Conservation (phyloP, 257 asterid species). For the Solanum appendiculatum region DNA sequence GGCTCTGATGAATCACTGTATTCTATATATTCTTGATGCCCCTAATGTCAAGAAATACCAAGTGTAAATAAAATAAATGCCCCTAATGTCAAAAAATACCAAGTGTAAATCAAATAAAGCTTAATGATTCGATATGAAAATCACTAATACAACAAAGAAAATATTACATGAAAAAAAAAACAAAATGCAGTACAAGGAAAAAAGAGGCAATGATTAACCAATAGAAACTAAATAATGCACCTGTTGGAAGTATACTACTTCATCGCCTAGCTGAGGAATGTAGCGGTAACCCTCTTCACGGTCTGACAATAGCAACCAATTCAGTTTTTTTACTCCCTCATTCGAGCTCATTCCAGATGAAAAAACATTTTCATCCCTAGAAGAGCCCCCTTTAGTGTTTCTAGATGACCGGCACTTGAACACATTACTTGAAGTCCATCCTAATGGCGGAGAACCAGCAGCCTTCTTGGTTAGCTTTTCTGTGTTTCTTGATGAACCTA, state of each 20-base stretch:
- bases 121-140: not conserved
- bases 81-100: too few species aligned
- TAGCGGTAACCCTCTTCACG: constrained; percentile 87
- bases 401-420: constrained; percentile 37
- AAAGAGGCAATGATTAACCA: constrained; percentile 1
- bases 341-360: constrained; percentile 18
- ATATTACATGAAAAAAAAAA: not conserved
- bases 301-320: constrained; percentile 70
- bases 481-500: constrained; percentile 37
- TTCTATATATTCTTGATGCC: constrained; percentile 60
- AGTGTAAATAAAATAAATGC: constrained; percentile 1
- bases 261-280: constrained; percentile 96
- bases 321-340: constrained; percentile 25
- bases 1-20: constrained; percentile 7
- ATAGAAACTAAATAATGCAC: constrained; percentile 20
- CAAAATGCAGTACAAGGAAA: not conserved
- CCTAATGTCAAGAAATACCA: constrained; percentile 32
- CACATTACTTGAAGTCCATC: constrained; percentile 28
- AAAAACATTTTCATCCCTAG: constrained; percentile 17
- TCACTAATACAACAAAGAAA: not conserved
- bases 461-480: constrained; percentile 36
- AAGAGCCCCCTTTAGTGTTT: constrained; percentile 31
- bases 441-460: constrained; percentile 21
- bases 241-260: constrained; percentile 82
- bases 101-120: not conserved